Percentiles rank a stretch among this genome's conserved stretches.
phyloP scores from a whole-genome alignment of 495 filamentous ascomycete genomes.

The Penicillium coprophilum region DNA sequence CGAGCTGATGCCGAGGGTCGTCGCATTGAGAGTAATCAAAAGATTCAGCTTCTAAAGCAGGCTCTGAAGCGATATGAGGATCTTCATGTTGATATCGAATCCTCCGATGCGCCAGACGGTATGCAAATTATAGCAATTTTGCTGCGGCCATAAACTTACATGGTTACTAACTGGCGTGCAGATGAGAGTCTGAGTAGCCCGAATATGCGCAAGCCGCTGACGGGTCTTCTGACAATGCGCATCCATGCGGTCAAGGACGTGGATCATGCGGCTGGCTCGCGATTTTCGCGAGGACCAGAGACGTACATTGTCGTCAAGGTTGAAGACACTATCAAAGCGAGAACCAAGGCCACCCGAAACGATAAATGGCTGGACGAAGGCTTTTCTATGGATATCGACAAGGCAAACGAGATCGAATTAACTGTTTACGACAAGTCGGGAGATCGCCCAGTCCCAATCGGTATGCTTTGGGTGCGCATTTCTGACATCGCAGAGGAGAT shows the following conservation, averaged over 20 bases:
- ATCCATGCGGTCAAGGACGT: constrained; percentile 90
- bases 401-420: constrained; percentile 97
- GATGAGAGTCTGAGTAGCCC: constrained; percentile 97
- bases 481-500: constrained; percentile 98
- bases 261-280: constrained; percentile 83
- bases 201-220: constrained; percentile 89
- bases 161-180: constrained; percentile 35
- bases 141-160: neutral
- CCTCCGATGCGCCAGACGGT: constrained; percentile 81
- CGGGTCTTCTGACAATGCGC: constrained; percentile 80
- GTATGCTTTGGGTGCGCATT: constrained; percentile 92
- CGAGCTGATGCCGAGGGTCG: constrained; percentile 85
- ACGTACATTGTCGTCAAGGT: constrained; percentile 96
- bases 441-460: constrained; percentile 88
- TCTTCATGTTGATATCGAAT: constrained; percentile 93
- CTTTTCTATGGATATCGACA: constrained; percentile 90
- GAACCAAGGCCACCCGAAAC: constrained; percentile 81
- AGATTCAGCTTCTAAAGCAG: constrained; percentile 94
- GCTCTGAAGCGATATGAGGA: constrained; percentile 96
- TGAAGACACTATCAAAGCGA: constrained; percentile 84
- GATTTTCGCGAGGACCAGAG: constrained; percentile 87
- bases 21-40: constrained; percentile 92
- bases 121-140: constrained; percentile 24
- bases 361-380: constrained; percentile 90
- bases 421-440: constrained; percentile 93